Conservation (phyloP, 2,329 filamentous ascomycete species). For the Achaetomium macrosporum region DNA sequence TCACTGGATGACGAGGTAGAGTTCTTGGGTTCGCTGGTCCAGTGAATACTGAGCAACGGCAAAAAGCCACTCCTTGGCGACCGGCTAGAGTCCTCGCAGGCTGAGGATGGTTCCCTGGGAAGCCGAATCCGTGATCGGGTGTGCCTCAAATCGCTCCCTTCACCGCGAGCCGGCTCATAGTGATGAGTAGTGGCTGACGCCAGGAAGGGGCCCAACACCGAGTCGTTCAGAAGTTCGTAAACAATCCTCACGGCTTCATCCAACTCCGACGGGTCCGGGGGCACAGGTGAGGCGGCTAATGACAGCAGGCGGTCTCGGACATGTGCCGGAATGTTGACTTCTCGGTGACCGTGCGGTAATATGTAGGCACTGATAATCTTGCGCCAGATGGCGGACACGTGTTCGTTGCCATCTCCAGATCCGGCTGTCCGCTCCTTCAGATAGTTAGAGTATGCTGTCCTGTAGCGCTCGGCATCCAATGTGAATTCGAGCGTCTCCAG, state of each 20-base stretch:
- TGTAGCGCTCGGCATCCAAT: slow-evolving; percentile 84
- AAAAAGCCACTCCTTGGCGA: slow-evolving; percentile 42
- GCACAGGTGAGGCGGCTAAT: slow-evolving; percentile 51
- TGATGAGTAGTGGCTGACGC: slow-evolving; percentile 51
- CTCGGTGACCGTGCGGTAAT: slow-evolving; percentile 72
- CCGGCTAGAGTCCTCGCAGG: slow-evolving; percentile 34
- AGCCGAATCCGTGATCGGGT: slow-evolving; percentile 36
- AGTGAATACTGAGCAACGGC: slow-evolving; percentile 37
- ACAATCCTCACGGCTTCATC: slow-evolving; percentile 82
- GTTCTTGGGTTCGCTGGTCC: slow-evolving; percentile 33
- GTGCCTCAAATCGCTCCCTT: slow-evolving; percentile 32
- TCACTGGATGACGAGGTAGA: slow-evolving; percentile 44
- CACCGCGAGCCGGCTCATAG: slow-evolving; percentile 34
- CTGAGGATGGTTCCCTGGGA: slow-evolving; percentile 30
- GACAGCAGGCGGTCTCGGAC: slow-evolving; percentile 76
- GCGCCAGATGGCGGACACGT: slow-evolving; percentile 77
- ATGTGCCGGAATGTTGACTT: slow-evolving; percentile 83
- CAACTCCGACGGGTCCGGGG: slow-evolving; percentile 68
- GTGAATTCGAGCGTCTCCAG: slow-evolving; percentile 95
- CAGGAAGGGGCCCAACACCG: slow-evolving; percentile 85
- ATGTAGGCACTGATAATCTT: slow-evolving; percentile 89
- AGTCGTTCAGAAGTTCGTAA: slow-evolving; percentile 96
- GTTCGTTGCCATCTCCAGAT: slow-evolving; percentile 46
- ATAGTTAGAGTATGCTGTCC: slow-evolving; percentile 48
- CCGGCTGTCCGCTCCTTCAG: slow-evolving; percentile 37